Base-by-base conservation (phyloP, 1,139 yeast genomes). In the Taiozyma sp. region DNA sequence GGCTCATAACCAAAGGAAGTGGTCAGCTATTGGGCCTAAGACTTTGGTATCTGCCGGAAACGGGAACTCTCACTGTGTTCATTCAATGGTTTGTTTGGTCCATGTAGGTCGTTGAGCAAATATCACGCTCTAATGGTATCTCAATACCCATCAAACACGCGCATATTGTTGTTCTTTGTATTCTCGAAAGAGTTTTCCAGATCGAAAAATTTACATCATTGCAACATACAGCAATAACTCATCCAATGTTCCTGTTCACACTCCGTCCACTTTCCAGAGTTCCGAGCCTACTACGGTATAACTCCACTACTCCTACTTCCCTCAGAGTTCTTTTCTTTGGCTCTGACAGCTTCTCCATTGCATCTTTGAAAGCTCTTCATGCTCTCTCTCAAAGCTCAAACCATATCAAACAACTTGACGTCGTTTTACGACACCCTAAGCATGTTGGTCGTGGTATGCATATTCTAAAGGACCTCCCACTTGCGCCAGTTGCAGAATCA, bases 341-440 rank as follows among this genome's bases (percentile, higher is more conserved):
- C 1, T 81, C 93, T 6, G 98, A 91, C 62, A 66, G 66, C 41
- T 91, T 90, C 69, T 84, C 96, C 56, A 77, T 84, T 8, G 71
- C 70, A 10, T 79, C 92, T 8, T 71, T 91, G 44, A 60, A 68
- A 12, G 73, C 70, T 16, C 67, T 90, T 7, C 57, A 74, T 2
- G 67, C 78, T 44, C 65, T 67, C 49, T 45, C 55, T n/a, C 27
- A 52, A 13, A 54, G 62, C 16, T 71, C 74, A 0, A 55, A 60
- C 0, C 57, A 65, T 6, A 72, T 81, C n/a, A 66, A 67, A 3
- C 62, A 70, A 1, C 66, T 88, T 10, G 86, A 85, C 56, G 79
- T 88, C 12, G 79, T 89, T 7, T 81, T 96, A 0, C 70, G 93
- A 49, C 70, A 75, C 7, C 79, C 89, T 2, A 92, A 90, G 63